Conservation (phyloP, 1,284 basidiomycete species). For the Fomitiporia mediterranea region DNA sequence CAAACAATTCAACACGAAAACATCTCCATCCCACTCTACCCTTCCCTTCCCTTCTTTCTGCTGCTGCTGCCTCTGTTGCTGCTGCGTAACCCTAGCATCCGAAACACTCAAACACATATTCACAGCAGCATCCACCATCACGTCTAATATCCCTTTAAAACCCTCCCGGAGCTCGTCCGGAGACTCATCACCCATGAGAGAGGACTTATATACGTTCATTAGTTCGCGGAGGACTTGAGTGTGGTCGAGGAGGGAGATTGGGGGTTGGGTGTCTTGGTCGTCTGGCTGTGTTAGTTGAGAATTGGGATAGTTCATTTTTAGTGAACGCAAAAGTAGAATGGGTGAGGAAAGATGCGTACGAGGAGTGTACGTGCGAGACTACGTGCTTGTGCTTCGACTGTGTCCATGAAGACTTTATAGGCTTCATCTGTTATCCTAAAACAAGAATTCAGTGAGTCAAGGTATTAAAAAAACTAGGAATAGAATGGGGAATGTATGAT, state of each 20-base stretch:
- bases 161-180: conserved; percentile 46
- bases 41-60: no score
- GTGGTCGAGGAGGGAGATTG: conserved; percentile 75
- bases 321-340: background rate
- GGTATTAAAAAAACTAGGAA: no score
- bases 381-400: conserved; percentile 77
- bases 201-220: conserved; percentile 82
- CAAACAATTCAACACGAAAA: conserved; percentile 83
- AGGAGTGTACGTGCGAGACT: conserved; percentile 68
- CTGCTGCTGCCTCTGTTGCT: no score
- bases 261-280: conserved; percentile 73
- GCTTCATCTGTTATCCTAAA: conserved; percentile 74
- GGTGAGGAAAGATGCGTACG: conserved; percentile 41
- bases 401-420: conserved; percentile 81
- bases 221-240: conserved; percentile 82
- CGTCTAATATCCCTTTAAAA: conserved; percentile 71
- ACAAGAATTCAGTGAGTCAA: background rate
- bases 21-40: conserved; percentile 69
- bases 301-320: background rate
- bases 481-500: background rate
- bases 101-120: conserved; percentile 69
- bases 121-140: conserved; percentile 79
- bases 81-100: conserved; percentile 56
- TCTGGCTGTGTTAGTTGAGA: conserved; percentile 71
- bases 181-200: conserved; percentile 59